These are phyloP conservation scores for Iodosphaeria phyllophila DNA, from an alignment of 2,329 filamentous ascomycete genomes.

Conservation along the genomic window DNA sequence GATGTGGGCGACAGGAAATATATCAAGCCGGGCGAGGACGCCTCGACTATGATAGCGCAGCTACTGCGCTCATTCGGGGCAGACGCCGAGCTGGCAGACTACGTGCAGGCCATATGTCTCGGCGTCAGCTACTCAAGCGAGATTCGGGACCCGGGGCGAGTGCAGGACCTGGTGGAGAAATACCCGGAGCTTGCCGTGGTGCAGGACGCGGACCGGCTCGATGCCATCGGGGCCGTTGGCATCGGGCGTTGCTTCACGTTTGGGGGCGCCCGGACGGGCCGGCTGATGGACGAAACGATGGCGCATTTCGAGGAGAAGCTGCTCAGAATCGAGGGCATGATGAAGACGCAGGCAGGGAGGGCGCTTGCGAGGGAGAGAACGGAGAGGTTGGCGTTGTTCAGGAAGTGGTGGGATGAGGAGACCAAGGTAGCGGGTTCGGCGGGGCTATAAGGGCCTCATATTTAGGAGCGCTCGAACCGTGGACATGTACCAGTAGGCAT, in stretches of 20 bases:
- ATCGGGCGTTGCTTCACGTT: constrained; percentile 65
- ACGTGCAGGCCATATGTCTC: constrained; percentile 53
- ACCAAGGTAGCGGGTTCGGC: constrained; percentile 8
- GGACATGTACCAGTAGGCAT: too few relatives aligned
- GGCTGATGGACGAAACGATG: constrained; percentile 44
- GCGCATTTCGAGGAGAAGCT: constrained; percentile 65
- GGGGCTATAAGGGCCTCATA: not conserved
- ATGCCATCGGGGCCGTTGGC: constrained; percentile 75
- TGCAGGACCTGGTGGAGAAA: constrained; percentile 38
- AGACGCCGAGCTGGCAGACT: constrained; percentile 34
- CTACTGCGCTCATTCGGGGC: constrained; percentile 40
- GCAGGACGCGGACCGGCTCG: constrained; percentile 84
- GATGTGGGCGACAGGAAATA: constrained; percentile 85
- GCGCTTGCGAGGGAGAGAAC: constrained; percentile 33
- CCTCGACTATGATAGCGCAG: constrained; percentile 32
- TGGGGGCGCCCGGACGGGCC: constrained; percentile 40
- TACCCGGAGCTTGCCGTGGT: constrained; percentile 68
- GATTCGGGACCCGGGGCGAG: constrained; percentile 39
- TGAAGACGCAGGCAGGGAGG: constrained; percentile 41
- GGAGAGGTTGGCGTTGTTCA: constrained; percentile 29
- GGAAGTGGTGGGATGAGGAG: constrained; percentile 41
- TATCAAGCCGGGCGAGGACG: constrained; percentile 34
- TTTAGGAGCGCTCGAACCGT: too few relatives aligned
- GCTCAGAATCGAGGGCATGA: constrained; percentile 41
- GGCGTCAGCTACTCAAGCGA: constrained; percentile 68